phyloP scores from a whole-genome alignment of 306 rosid species.

The Pueraria montana region DNA sequence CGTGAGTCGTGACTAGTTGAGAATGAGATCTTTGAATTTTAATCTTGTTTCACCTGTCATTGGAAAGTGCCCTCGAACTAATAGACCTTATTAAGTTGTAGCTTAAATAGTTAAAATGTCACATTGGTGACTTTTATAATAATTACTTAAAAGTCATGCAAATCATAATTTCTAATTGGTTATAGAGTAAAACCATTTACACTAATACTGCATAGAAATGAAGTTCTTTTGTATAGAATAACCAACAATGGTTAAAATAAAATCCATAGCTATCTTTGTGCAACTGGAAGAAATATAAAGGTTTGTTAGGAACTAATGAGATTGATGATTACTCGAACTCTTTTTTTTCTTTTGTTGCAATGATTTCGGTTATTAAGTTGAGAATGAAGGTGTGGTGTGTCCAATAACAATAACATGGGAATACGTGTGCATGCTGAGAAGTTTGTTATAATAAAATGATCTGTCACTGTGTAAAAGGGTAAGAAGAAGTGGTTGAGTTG shows the following conservation, averaged over 20 bases:
- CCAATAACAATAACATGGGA: not conserved
- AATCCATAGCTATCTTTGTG: not conserved
- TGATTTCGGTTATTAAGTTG: not conserved
- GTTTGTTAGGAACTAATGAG: not conserved
- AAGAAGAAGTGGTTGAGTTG: slow-evolving; percentile 15
- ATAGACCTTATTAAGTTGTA: slow-evolving; percentile 14
- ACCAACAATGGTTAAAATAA: not conserved
- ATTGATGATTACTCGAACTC: not conserved
- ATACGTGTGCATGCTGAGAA: slow-evolving; percentile 17
- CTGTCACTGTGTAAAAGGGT: not conserved
- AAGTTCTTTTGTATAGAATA: not conserved
- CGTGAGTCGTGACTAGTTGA: slow-evolving; percentile 13
- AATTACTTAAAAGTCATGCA: too few relatives aligned
- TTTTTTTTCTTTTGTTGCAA: not conserved
- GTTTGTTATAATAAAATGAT: slow-evolving; percentile 22
- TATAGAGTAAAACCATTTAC: too few relatives aligned
- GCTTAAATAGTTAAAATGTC: slow-evolving; percentile 9
- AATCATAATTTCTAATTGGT: too few relatives aligned
- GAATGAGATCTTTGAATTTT: slow-evolving; percentile 40
- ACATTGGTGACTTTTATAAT: too few relatives aligned
- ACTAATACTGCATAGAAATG: not conserved
- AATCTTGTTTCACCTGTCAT: slow-evolving; percentile 44
- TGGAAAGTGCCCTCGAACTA: not conserved
- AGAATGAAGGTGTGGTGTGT: slow-evolving; percentile 3
- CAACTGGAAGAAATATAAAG: not conserved